phyloP scores from a whole-genome alignment of 2,329 filamentous ascomycete genomes.

The Microdochium nivale region DNA sequence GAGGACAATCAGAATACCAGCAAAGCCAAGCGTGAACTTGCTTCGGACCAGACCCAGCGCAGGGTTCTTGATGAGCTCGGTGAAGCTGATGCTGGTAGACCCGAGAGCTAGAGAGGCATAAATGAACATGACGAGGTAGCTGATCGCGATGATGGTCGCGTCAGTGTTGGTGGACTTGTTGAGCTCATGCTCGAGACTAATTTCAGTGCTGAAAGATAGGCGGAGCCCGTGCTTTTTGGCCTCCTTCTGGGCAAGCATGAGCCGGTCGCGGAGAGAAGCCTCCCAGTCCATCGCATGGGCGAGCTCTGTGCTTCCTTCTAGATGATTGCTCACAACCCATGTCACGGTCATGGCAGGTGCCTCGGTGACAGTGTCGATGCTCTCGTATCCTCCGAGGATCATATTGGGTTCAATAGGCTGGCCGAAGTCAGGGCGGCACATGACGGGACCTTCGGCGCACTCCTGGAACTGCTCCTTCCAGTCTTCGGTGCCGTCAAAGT shows the following conservation, averaged over 20 bases:
- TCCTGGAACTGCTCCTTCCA: constrained; percentile 67
- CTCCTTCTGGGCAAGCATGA: constrained; percentile 74
- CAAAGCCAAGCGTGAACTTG: constrained; percentile 91
- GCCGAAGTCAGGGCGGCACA: constrained; percentile 80
- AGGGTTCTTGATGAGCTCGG: constrained; percentile 73
- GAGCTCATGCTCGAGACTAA: constrained; percentile 87
- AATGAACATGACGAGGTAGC: constrained; percentile 97
- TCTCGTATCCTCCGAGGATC: constrained; percentile 73
- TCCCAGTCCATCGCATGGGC: constrained; percentile 84
- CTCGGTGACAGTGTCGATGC: constrained; percentile 56
- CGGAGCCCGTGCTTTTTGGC: constrained; percentile 70
- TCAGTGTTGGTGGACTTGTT: constrained; percentile 99
- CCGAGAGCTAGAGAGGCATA: constrained; percentile 91
- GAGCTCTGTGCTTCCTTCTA: constrained; percentile 63
- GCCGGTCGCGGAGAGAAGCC: constrained; percentile 60
- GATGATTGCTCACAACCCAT: constrained; percentile 87
- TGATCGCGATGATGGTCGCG: constrained; percentile 91
- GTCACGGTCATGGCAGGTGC: constrained; percentile 78
- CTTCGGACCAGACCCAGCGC: constrained; percentile 83
- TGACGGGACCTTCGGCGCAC: constrained; percentile 72
- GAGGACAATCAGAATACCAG: constrained; percentile 88
- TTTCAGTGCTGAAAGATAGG: constrained; percentile 90
- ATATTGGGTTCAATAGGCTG: constrained; percentile 82
- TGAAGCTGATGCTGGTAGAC: constrained; percentile 72
- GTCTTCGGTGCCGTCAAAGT: constrained; percentile 61